Evolutionary conservation across 75 land plant species (phyloP), one percentile per base, ranked within the genome.

Genomic region (Cupressus sempervirens): DNA sequence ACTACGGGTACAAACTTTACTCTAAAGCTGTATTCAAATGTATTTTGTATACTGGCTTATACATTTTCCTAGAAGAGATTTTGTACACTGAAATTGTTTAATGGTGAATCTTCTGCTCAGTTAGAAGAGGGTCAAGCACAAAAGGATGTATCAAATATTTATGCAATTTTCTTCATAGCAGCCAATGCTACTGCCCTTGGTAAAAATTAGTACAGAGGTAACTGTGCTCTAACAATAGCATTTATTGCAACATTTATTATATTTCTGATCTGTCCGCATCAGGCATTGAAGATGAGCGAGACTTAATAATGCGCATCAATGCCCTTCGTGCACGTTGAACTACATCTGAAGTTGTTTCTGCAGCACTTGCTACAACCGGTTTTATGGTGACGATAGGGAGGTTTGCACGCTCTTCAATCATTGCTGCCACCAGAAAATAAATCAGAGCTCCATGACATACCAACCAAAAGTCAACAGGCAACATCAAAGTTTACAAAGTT

Each of bases 361-460:
- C 98, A 45, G 98, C 98, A 48, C 91, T 92, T 29, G 87, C 87
- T 54, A 94, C 96, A 16, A 93, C 88, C 77, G 96, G 97, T 84
- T 86, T 91, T 23, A 94, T 68, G 23, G 96, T 91, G 74, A 91
- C 92, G 30, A 87, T 83, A 32, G 98, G 98, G 73, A 94, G 58
- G 81, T 80, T 93, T 12, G 98, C 98, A 52, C 93, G 86, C 77
- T 94, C 98, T 83, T 96, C 91, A 84, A 96, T 90, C 90, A 96
- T 94, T 76, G 96, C 98, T 94, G 87, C 65, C 52, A 30, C 53
- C 58, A 65, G 40, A 68, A 35, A 20, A 16, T 41, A 29, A 56
- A 16, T 86, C 81, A 79, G 32, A n/a, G n/a, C 30, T 79, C 14
- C 30, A 26, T 29, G 29, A 54, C 12, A 54, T 50, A 30, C 16